phyloP scores from a whole-genome alignment of 768 basidiomycete genomes.

The Lactarius pseudohatsudake region DNA sequence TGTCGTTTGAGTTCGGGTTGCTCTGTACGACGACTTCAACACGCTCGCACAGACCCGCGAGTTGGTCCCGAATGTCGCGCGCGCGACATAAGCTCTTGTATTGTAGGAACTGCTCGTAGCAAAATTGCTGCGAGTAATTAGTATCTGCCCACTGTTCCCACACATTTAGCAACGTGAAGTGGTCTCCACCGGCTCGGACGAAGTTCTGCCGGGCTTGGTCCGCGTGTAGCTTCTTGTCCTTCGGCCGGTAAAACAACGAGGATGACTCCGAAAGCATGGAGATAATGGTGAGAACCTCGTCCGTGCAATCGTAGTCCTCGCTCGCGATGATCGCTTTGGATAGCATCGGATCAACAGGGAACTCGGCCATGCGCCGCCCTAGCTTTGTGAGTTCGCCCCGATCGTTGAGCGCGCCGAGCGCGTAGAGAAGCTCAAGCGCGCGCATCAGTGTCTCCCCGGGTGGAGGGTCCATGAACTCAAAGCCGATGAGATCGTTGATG shows the following conservation, averaged over 20 bases:
- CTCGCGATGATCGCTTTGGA: conserved; percentile 96
- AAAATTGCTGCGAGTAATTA: conserved; percentile 95
- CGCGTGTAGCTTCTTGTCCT: conserved; percentile 96
- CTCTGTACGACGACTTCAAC: conserved; percentile 89
- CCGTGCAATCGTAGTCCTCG: conserved; percentile 91
- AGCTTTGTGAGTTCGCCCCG: conserved; percentile 96
- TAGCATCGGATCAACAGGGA: conserved; percentile 97
- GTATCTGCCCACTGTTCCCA: conserved; percentile 99
- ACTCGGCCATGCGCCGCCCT: conserved; percentile 96
- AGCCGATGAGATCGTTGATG: conserved; percentile 97
- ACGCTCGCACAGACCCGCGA: conserved; percentile 93
- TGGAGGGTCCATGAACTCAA: conserved; percentile 98
- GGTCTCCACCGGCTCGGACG: conserved; percentile 92
- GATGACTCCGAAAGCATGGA: conserved; percentile 96
- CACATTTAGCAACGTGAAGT: conserved; percentile 95
- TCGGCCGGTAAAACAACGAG: conserved; percentile 94
- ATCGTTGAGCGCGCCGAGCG: conserved; percentile 94
- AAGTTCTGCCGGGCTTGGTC: conserved; percentile 99
- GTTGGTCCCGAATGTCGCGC: conserved; percentile 93
- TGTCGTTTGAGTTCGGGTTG: conserved; percentile 91
- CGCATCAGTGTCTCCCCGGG: conserved; percentile 97
- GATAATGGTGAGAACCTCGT: conserved; percentile 96
- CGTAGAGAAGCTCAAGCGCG: conserved; percentile 90
- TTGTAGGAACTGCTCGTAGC: conserved; percentile 93
- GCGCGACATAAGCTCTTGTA: conserved; percentile 94